phyloP scores from a whole-genome alignment of 2,329 filamentous ascomycete species.

The Stemphylium vesicarium region DNA sequence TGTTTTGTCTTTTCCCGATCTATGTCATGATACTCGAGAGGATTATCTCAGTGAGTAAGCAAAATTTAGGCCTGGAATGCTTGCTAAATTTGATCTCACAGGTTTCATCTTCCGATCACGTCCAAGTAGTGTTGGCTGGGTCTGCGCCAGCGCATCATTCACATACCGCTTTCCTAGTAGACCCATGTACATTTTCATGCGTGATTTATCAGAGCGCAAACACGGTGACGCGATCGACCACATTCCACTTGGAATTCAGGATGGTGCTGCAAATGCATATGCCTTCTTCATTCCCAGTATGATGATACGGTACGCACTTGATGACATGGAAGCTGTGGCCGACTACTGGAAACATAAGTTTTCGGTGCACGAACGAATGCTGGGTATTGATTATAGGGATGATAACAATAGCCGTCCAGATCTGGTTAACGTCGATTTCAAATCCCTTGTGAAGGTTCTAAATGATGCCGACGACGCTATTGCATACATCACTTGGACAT shows the following conservation, averaged over 20 bases:
- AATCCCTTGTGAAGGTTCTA: constrained; percentile 7
- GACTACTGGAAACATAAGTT: constrained; percentile 13
- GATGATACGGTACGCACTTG: constrained; percentile 15
- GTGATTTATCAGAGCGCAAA: too few relatives aligned
- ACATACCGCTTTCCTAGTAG: constrained; percentile 24
- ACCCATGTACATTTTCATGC: constrained; percentile 27
- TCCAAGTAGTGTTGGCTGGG: neutral
- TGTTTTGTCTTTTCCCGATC: neutral
- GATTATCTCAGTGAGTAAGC: neutral
- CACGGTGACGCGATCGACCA: constrained; percentile 1
- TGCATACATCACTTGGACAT: constrained; percentile 5
- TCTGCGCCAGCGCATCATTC: constrained; percentile 19
- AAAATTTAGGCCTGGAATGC: neutral
- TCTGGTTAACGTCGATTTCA: constrained; percentile 12
- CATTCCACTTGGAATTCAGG: neutral
- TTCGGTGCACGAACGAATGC: constrained; percentile 5
- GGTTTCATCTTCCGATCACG: constrained; percentile 12
- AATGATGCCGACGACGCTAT: constrained; percentile 16
- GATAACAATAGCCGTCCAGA: constrained; percentile 4
- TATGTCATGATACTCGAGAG: neutral
- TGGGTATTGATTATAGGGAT: constrained; percentile 16
- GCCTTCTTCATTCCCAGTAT: constrained; percentile 20
- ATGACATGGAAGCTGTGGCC: neutral
- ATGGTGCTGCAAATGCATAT: neutral
- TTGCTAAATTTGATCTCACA: neutral